Base-by-base conservation (phyloP, 768 basidiomycete species). In the Termitomyces sp. region DNA sequence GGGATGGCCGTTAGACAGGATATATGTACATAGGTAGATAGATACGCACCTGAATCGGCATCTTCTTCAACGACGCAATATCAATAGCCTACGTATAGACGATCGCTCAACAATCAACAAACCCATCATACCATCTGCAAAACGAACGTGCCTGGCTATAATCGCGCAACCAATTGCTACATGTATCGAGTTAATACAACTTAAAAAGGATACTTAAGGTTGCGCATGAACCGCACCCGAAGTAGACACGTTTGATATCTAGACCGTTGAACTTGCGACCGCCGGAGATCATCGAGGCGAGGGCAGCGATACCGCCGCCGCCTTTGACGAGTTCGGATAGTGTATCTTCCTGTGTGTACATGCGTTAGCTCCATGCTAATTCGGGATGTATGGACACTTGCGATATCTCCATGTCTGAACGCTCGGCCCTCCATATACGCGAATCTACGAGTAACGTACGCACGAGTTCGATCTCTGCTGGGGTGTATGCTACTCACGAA, bases 391-490 rank as follows among this genome's bases (percentile, higher is more conserved):
- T 29, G 27, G 20, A 16, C 18, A 61, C 74, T 76, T 80, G 82
- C 82, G 46, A 97, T 94, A 69, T 97, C 93, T 40, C 94, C 94
- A 66, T 97, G 94, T 44, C 92, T 75, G 71, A 90, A 91, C 1
- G 89, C 89, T 59, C 79, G 84, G 36, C 89, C 91, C 67, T 95
- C 93, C 70, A 95, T 81, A 68, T 88, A 95, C 6, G 90, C 86
- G 66, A 85, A 91, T 20, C 89, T 88, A 57, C 9, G 39, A 10
- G 36, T n/a, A n/a, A n/a, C n/a, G n/a, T n/a, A n/a, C 29, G 22
- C 22, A 54, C 54, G 55, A n/a, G 46, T 53, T 49, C 57, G 41
- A 58, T 64, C 62, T 48, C 39, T 32, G 46, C 40, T 55, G 49
- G 29, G 29, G 36, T 35, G 31, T 3, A 23, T 35, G 29, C 35